Evolutionary conservation across 345 rosid genomes (phyloP).

Genomic region (Cardamine chenopodiifolia): DNA sequence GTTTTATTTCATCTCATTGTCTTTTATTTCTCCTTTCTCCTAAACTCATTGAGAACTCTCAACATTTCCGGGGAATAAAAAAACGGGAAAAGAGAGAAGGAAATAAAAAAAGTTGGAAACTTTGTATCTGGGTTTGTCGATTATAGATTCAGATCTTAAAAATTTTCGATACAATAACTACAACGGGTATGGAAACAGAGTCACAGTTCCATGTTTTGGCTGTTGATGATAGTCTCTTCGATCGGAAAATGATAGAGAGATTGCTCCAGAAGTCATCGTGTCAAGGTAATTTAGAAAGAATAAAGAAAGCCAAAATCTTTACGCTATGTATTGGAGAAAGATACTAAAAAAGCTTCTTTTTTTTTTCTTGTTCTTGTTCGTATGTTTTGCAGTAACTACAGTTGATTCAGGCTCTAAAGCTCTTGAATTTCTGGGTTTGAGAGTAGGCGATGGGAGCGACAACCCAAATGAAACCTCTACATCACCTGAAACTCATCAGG

Average conservation of each 20-base stretch:
- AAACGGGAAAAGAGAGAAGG: neutral
- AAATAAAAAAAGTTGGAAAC: constrained; percentile 2
- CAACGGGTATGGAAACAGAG: constrained; percentile 48
- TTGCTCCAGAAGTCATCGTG: constrained; percentile 86
- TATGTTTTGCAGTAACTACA: constrained; percentile 62
- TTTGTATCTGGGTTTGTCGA: constrained; percentile 18
- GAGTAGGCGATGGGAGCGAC: constrained; percentile 38
- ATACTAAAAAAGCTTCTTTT: neutral
- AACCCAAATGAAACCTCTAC: constrained; percentile 45
- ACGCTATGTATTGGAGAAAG: neutral
- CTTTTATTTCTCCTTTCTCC: constrained; percentile 3
- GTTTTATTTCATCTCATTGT: neutral
- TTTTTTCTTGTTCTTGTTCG: neutral
- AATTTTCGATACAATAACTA: neutral
- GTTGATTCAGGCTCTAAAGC: constrained; percentile 95
- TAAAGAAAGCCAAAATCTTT: neutral
- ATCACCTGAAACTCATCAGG: constrained; percentile 43
- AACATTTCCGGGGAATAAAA: constrained; percentile 10
- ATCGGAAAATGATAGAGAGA: constrained; percentile 82
- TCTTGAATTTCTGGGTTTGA: constrained; percentile 76
- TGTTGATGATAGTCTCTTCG: constrained; percentile 82
- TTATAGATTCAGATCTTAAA: constrained; percentile 6
- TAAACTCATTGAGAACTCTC: constrained; percentile 8
- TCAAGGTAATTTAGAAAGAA: constrained; percentile 54
- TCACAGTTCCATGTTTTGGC: constrained; percentile 89